Conservation (phyloP, 2,329 filamentous ascomycete species). For the Botrytis paeoniae region DNA sequence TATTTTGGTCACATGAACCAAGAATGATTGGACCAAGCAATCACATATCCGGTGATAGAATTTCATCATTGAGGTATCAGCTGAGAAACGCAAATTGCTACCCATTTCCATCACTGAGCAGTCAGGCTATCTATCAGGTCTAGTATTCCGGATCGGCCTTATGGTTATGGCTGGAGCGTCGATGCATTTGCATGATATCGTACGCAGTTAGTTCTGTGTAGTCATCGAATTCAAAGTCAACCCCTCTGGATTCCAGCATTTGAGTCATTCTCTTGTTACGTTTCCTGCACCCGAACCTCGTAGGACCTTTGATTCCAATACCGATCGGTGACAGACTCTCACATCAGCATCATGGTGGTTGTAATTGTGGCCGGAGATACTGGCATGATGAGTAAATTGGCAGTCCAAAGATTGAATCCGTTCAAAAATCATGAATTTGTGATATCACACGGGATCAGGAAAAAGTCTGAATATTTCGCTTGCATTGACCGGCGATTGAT, state of each 20-base stretch:
- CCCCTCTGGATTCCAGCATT: neutral
- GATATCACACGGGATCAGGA: neutral
- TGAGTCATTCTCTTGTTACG: neutral
- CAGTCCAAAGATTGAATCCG: neutral
- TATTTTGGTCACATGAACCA: neutral
- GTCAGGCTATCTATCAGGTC: neutral
- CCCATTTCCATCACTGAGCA: neutral
- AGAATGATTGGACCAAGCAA: neutral
- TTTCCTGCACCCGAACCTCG: neutral
- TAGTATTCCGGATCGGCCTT: neutral
- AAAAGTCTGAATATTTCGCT: neutral
- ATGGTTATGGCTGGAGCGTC: neutral
- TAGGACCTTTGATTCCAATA: neutral
- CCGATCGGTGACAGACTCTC: neutral
- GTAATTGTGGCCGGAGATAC: neutral
- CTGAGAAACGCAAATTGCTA: neutral
- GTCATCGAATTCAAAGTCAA: neutral
- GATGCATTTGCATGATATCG: neutral
- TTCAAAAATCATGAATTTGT: neutral
- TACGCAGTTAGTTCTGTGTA: neutral
- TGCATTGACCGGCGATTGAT: neutral
- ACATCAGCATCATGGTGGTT: neutral
- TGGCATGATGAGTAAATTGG: neutral
- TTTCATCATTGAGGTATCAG: neutral
- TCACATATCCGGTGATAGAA: neutral